Evolutionary conservation across 2,329 filamentous ascomycete species (phyloP).

Genomic region (Ceratocystis huliohia): DNA sequence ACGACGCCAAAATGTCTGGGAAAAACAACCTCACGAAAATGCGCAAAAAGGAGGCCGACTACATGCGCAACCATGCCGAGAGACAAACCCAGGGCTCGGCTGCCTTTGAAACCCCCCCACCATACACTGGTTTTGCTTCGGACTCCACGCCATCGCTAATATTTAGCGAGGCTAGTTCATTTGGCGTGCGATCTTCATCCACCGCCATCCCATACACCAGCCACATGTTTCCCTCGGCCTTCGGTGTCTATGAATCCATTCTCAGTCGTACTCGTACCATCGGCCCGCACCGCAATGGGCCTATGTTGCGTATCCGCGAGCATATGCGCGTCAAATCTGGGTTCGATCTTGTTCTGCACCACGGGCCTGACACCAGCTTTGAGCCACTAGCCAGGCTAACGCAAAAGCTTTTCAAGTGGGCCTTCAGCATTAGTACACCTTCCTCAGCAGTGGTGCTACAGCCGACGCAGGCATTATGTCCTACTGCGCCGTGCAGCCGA

Average conservation of each 20-base stretch:
- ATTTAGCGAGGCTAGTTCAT: background rate
- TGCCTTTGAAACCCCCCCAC: background rate
- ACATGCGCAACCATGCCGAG: conserved; percentile 12
- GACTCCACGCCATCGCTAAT: background rate
- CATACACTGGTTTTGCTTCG: background rate
- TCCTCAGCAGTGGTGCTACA: background rate
- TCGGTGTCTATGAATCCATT: conserved; percentile 17
- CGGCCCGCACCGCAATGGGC: conserved; percentile 11
- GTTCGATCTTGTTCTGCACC: conserved; percentile 12
- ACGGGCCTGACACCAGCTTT: conserved; percentile 7
- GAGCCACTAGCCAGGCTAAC: conserved; percentile 14
- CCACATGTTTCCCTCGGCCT: conserved; percentile 16
- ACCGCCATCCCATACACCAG: background rate
- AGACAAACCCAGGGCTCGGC: background rate
- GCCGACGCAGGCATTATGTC: conserved; percentile 29
- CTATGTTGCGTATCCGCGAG: conserved; percentile 11
- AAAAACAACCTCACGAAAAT: conserved; percentile 3
- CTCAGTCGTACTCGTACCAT: conserved; percentile 13
- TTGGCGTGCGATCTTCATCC: background rate
- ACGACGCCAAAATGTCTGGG: background rate
- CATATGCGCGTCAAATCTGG: background rate
- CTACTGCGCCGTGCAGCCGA: conserved; percentile 29
- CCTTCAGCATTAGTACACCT: conserved; percentile 20
- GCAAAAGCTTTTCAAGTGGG: background rate
- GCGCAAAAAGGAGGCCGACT: conserved; percentile 12